A percentile compares a stretch with the other conserved stretches of the same genome.
Evolutionary conservation across 805 yeast species (phyloP).

Genomic region (Metschnikowia dekortorum): DNA sequence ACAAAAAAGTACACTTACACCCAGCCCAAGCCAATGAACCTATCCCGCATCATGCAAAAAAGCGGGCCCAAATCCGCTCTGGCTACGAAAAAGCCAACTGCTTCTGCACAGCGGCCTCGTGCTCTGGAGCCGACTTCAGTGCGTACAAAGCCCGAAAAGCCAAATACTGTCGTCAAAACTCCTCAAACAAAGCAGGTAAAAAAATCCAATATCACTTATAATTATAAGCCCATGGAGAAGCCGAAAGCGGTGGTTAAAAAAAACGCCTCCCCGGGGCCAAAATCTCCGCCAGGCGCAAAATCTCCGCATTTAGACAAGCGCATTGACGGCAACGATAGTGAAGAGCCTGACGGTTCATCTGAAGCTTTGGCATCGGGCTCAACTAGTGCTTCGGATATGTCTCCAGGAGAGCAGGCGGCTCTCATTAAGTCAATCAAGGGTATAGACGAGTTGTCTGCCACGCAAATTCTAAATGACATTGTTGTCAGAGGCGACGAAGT

Average conservation of each 20-base stretch:
- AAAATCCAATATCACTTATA: conserved; percentile 30
- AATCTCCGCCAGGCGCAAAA: conserved; percentile 4
- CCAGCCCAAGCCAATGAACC: conserved; percentile 38
- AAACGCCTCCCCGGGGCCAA: background rate
- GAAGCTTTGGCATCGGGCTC: background rate
- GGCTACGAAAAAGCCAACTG: background rate
- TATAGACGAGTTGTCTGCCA: conserved; percentile 73
- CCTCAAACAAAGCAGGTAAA: conserved; percentile 12
- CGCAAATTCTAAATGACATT: conserved; percentile 82
- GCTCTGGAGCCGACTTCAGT: conserved; percentile 4
- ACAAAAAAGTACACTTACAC: conserved; percentile 29
- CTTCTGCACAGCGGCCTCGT: conserved; percentile 7
- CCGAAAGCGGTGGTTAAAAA: conserved; percentile 2
- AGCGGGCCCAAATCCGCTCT: conserved; percentile 4
- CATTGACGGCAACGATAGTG: conserved; percentile 20
- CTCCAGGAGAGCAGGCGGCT: conserved; percentile 28
- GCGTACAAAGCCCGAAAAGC: conserved; percentile 1
- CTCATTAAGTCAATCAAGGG: conserved; percentile 54
- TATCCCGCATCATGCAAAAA: conserved; percentile 30
- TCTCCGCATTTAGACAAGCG: conserved; percentile 27
- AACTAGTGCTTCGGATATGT: conserved; percentile 7
- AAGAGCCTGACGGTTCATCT: conserved; percentile 4
- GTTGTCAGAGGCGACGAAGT: conserved; percentile 88
- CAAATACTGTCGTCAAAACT: conserved; percentile 1
- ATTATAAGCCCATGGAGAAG: conserved; percentile 20